phyloP scores from a whole-genome alignment of 1,139 yeast species.

The Debaryomyces singareniensis region DNA sequence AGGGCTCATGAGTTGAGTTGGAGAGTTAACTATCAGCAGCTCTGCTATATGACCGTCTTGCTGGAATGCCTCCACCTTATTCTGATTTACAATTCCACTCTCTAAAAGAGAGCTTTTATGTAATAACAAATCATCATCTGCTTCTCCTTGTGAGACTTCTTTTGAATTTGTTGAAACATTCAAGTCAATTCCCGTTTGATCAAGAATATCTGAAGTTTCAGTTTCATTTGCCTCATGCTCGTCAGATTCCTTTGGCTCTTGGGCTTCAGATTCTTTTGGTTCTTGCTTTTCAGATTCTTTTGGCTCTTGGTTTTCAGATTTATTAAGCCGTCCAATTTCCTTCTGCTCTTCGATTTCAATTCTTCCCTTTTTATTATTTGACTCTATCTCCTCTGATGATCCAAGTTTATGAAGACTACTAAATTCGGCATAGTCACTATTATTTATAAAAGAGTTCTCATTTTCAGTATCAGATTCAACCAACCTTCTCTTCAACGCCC shows the following conservation, averaged over 20 bases:
- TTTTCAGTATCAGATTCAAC: constrained; percentile 2
- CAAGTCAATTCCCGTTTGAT: not conserved
- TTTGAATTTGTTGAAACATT: not conserved
- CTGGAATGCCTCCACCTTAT: too few relatives aligned
- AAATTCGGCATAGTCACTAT: constrained; percentile 38
- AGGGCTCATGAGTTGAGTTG: not conserved
- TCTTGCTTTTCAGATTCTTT: not conserved
- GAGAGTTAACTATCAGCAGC: too few relatives aligned
- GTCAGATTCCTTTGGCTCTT: not conserved
- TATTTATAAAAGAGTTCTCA: constrained; percentile 31
- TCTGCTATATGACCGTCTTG: too few relatives aligned
- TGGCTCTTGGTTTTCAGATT: not conserved
- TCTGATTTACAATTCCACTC: too few relatives aligned
- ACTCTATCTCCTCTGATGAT: too few relatives aligned
- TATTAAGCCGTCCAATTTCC: not conserved
- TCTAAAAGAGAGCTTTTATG: too few relatives aligned
- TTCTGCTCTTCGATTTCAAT: too few relatives aligned
- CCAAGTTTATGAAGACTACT: too few relatives aligned
- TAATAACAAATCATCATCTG: too few relatives aligned
- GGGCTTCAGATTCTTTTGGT: not conserved
- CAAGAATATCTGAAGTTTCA: not conserved
- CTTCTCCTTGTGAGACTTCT: too few relatives aligned
- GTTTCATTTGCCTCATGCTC: not conserved
- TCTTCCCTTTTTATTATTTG: too few relatives aligned
- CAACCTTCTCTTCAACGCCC: not conserved